Percentiles rank a stretch among this genome's conserved stretches.
phyloP scores from a whole-genome alignment of 305 asterid genomes.

The Fraxinus greggii region DNA sequence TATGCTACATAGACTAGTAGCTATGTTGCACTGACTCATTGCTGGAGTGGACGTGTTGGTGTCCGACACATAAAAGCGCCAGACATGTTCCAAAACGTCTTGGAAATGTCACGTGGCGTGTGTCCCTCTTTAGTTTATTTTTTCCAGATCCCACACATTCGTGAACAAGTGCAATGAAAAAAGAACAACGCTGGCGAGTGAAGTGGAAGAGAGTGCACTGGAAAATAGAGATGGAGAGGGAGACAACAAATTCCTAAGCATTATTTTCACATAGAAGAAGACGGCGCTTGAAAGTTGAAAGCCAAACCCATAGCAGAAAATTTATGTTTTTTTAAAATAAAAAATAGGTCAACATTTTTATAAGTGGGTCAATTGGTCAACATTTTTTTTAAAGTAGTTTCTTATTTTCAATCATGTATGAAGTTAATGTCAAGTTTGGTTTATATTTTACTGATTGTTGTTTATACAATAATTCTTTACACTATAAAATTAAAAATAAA shows the following conservation, averaged over 20 bases:
- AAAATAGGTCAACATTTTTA: neutral
- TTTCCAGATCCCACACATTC: neutral
- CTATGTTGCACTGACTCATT: neutral
- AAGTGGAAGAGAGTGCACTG: neutral
- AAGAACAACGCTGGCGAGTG: neutral
- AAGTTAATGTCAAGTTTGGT: neutral
- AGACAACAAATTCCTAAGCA: neutral
- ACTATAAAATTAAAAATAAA: neutral
- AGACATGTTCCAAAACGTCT: neutral
- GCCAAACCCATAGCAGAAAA: neutral
- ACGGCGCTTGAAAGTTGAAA: neutral
- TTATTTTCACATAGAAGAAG: neutral
- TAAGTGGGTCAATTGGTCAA: too few species aligned
- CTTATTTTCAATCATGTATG: neutral
- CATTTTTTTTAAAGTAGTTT: neutral
- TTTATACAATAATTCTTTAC: neutral
- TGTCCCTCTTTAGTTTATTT: neutral
- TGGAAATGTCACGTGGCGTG: neutral
- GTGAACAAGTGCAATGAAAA: neutral
- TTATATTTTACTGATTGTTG: neutral
- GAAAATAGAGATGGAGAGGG: neutral
- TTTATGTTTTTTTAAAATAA: neutral
- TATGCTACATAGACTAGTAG: neutral
- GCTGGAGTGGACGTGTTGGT: neutral
- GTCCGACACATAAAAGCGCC: neutral